Percentiles rank a stretch among this genome's conserved stretches.
Evolutionary conservation across 306 rosid genomes (phyloP).

Genomic region (Hippophae tibetana): DNA sequence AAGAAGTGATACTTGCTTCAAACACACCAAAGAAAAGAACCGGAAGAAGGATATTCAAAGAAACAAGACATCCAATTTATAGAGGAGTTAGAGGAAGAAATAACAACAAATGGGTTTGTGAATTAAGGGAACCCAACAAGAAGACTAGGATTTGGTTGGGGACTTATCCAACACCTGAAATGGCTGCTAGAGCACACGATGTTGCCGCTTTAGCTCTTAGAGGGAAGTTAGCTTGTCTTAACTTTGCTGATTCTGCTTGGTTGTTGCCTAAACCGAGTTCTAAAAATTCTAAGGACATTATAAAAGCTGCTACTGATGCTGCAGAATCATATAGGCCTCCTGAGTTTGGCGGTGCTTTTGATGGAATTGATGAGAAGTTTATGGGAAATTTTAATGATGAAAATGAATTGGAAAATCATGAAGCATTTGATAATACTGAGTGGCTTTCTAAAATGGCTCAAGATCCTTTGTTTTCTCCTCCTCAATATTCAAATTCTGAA

Average conservation of each 20-base stretch:
- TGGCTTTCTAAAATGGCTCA: too few relatives aligned
- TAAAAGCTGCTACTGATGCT: slow-evolving; percentile 49
- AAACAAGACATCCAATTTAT: slow-evolving; percentile 75
- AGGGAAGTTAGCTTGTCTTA: slow-evolving; percentile 60
- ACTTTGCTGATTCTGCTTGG: slow-evolving; percentile 66
- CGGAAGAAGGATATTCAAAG: slow-evolving; percentile 55
- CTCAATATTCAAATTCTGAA: too few relatives aligned
- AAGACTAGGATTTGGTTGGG: slow-evolving; percentile 77
- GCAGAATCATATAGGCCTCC: slow-evolving; percentile 31
- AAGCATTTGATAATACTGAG: not conserved
- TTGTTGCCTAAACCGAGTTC: slow-evolving; percentile 37
- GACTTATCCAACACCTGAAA: slow-evolving; percentile 61
- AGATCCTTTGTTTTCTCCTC: too few relatives aligned
- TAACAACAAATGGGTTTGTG: slow-evolving; percentile 83
- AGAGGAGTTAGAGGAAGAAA: slow-evolving; percentile 63
- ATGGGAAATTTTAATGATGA: not conserved
- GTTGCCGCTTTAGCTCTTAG: slow-evolving; percentile 57
- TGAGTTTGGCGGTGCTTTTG: slow-evolving; percentile 6
- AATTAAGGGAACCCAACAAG: slow-evolving; percentile 57
- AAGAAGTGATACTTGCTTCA: slow-evolving; percentile 41
- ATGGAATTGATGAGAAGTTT: not conserved
- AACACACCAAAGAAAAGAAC: slow-evolving; percentile 56
- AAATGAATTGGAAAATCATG: not conserved
- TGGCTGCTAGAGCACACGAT: slow-evolving; percentile 90
- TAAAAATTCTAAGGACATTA: slow-evolving; percentile 34